phyloP scores from a whole-genome alignment of 345 rosid genomes.

The Citrus hindsii region DNA sequence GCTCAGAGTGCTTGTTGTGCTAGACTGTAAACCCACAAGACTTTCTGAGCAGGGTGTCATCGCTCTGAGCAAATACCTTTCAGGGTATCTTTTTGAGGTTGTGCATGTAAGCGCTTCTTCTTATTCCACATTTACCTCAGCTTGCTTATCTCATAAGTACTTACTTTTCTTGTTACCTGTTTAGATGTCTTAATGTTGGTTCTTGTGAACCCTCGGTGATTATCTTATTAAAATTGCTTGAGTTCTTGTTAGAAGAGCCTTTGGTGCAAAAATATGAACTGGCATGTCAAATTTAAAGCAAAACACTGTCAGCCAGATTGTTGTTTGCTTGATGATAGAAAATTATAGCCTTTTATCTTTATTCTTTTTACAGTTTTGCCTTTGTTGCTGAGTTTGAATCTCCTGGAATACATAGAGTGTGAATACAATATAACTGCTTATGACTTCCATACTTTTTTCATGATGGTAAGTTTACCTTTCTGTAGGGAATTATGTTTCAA shows the following conservation, averaged over 20 bases:
- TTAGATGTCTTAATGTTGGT: neutral
- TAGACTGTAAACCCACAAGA: slow-evolving; percentile 70
- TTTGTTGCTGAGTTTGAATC: neutral
- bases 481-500: neutral
- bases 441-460: neutral
- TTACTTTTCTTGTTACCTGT: neutral
- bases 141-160: neutral
- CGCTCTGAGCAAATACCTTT: slow-evolving; percentile 47
- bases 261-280: neutral
- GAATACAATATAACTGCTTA: neutral
- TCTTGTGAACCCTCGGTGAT: neutral
- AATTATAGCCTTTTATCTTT: neutral
- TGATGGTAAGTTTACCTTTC: neutral
- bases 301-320: neutral
- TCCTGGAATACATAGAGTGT: neutral
- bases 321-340: neutral
- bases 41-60: slow-evolving; percentile 58
- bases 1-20: slow-evolving; percentile 53
- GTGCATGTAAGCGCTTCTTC: slow-evolving; percentile 42
- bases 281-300: neutral
- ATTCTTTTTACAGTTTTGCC: neutral
- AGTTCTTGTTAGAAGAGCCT: neutral
- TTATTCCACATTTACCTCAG: neutral
- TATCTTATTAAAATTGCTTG: neutral
- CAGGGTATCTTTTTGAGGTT: slow-evolving; percentile 54